phyloP scores from a whole-genome alignment of 176 grass and related monocot genomes.

The Tuctoria greenei region DNA sequence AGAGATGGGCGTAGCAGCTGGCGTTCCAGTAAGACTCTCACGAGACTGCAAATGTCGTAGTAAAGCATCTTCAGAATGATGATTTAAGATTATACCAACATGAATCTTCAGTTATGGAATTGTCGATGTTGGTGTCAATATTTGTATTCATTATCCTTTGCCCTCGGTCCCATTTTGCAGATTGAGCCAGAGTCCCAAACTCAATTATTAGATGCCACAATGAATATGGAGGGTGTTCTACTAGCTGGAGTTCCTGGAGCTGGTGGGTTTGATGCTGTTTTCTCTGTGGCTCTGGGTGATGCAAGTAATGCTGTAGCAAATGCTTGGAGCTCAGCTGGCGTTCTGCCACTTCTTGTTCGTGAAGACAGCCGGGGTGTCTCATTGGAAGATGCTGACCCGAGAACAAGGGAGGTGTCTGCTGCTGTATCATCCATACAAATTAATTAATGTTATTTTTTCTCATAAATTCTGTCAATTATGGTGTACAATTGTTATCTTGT shows the following conservation, averaged over 20 bases:
- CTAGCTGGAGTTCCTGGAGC: conserved; percentile 94
- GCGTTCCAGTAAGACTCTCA: conserved; percentile 78
- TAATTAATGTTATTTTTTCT: conserved; percentile 33
- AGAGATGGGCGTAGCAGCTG: conserved; percentile 75
- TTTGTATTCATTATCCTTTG: conserved; percentile 3
- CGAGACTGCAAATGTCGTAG: conserved; percentile 19
- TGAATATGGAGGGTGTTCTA: conserved; percentile 82
- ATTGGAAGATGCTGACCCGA: conserved; percentile 85
- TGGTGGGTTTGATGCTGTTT: conserved; percentile 92
- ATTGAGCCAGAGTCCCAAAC: conserved; percentile 91
- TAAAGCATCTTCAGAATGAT: conserved; percentile 8
- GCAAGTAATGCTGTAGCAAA: conserved; percentile 53
- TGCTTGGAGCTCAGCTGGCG: conserved; percentile 63
- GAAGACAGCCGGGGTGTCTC: conserved; percentile 73
- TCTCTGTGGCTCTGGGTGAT: conserved; percentile 79
- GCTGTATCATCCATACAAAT: conserved; percentile 72
- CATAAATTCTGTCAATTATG: neutral
- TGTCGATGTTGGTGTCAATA: conserved; percentile 15
- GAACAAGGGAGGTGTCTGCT: conserved; percentile 74
- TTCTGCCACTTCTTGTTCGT: conserved; percentile 77
- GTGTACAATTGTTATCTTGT: conserved; percentile 26
- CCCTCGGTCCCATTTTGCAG: conserved; percentile 31
- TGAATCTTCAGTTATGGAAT: neutral
- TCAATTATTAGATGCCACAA: conserved; percentile 68
- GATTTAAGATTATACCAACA: conserved; percentile 7